Evolutionary conservation across 352 stramenopile species (phyloP).

Genomic region (Pseudoperonospora humuli): DNA sequence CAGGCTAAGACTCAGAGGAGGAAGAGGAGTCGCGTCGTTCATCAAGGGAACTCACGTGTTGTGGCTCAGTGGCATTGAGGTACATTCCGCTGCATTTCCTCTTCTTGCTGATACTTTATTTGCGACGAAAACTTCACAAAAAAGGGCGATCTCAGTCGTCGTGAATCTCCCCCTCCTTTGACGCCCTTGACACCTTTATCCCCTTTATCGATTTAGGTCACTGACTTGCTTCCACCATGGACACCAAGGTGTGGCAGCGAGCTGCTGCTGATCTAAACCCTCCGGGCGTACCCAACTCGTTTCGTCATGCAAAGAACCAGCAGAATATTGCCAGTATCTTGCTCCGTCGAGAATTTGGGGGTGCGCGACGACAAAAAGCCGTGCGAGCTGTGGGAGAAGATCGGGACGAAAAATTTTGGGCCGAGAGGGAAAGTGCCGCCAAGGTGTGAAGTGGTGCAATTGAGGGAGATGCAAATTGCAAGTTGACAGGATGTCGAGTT

Average conservation of each 20-base stretch:
- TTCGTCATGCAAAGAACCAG: conserved; percentile 49
- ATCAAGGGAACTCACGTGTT: conserved; percentile 4
- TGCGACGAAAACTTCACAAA: conserved; percentile 3
- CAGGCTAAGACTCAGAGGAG: conserved; percentile 6
- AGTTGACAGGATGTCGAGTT: neutral
- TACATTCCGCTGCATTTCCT: conserved; percentile 1
- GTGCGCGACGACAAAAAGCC: conserved; percentile 31
- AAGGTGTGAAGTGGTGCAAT: conserved; percentile 37
- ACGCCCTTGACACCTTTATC: neutral
- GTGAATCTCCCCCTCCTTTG: conserved; percentile 15
- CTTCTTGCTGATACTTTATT: neutral
- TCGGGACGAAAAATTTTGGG: conserved; percentile 64
- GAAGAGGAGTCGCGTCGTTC: neutral
- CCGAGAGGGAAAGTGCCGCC: conserved; percentile 60
- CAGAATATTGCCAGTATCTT: conserved; percentile 66
- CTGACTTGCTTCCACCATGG: conserved; percentile 8
- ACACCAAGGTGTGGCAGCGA: conserved; percentile 64
- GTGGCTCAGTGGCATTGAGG: neutral
- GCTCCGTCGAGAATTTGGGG: conserved; percentile 48
- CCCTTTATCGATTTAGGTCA: neutral
- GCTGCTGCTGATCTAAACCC: conserved; percentile 61
- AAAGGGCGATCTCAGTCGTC: conserved; percentile 1
- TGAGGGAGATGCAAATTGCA: neutral
- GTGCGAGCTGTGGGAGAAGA: conserved; percentile 40
- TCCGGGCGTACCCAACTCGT: conserved; percentile 67